Percentiles rank a stretch among this genome's conserved stretches.
Conservation (phyloP, 1,284 basidiomycete species). For the Marasmius oreades region DNA sequence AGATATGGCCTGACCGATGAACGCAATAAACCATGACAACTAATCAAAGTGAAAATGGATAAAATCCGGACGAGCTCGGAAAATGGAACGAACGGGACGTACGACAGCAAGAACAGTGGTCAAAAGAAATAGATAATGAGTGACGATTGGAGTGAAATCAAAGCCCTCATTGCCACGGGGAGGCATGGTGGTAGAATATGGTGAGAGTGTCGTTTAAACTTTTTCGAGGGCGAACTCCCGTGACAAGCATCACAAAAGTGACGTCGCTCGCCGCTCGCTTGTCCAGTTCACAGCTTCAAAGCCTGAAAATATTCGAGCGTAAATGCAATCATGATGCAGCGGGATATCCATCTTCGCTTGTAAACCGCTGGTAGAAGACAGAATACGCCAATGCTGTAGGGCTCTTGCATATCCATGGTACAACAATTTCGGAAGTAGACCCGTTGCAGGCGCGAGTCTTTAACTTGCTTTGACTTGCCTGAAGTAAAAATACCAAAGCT, state of each 20-base stretch:
- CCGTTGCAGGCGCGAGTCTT: too few relatives aligned
- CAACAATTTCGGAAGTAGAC: too few relatives aligned
- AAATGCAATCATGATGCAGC: too few relatives aligned
- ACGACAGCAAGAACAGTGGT: constrained; percentile 82
- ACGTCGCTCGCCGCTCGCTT: too few relatives aligned
- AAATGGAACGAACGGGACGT: constrained; percentile 24
- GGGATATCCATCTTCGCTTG: too few relatives aligned
- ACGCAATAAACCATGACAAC: constrained; percentile 91
- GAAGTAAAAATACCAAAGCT: too few relatives aligned
- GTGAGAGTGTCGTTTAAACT: constrained; percentile 8
- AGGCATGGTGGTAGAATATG: constrained; percentile 36
- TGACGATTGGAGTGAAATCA: constrained; percentile 82
- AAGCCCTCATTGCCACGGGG: constrained; percentile 56
- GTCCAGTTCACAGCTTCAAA: too few relatives aligned
- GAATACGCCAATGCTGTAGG: too few relatives aligned
- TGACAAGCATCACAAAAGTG: not conserved
- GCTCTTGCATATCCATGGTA: too few relatives aligned
- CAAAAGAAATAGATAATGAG: constrained; percentile 87
- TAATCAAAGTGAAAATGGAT: constrained; percentile 26
- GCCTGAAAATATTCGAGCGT: too few relatives aligned
- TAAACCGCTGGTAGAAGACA: too few relatives aligned
- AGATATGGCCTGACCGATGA: constrained; percentile 76
- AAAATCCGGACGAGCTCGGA: constrained; percentile 2
- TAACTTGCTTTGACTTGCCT: too few relatives aligned
- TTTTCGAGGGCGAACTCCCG: not conserved